Evolutionary conservation across 169 alveolate species (phyloP), one percentile per base, ranked within the genome.

Genomic region (Plasmodium coatneyi): DNA sequence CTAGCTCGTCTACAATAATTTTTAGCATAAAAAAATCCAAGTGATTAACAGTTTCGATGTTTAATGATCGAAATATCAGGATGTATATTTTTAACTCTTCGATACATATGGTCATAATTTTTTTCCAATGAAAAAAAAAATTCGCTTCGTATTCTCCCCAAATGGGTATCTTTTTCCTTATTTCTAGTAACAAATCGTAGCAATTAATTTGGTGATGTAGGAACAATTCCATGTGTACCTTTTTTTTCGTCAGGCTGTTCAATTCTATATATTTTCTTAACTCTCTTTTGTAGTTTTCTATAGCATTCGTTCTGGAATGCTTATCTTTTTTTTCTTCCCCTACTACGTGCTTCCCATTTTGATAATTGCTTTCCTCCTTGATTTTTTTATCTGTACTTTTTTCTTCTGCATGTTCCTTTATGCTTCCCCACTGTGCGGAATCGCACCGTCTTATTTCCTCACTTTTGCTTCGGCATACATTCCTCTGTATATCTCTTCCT

Each of bases 121-220:
- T 80, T 43, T 83, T 84, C 97, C 97, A 96, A 86, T 96, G 97
- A 81, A 72, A 96, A 82, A 54, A 90, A 86, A 95, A 96, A 41
- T 96, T 96, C 32, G 86, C 84, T 87, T 96, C 96, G 41, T 84
- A 36, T 76, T 96, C 97, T 84, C 97, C 95, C 97, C 97, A 96
- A 5, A 95, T 14, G 16, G 97, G 97, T 56, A 96, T 90, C 22
- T 93, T 95, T 93, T 95, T 84, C 80, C 92, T 82, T 74, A 96
- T 92, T 80, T 96, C 97, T 84, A 96, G 78, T 46, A 96, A 95
- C 22, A 95, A 94, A 86, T 96, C 97, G 78, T 95, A 96, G 81
- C 97, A 96, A 30, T 89, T 93, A 79, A 94, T 96, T 74, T 87
- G 94, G 34, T 70, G 82, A 36, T 95, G 95, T 72, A 91, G 87